Evolutionary conservation across 768 basidiomycete species (phyloP).

Genomic region (Hericium erinaceus): DNA sequence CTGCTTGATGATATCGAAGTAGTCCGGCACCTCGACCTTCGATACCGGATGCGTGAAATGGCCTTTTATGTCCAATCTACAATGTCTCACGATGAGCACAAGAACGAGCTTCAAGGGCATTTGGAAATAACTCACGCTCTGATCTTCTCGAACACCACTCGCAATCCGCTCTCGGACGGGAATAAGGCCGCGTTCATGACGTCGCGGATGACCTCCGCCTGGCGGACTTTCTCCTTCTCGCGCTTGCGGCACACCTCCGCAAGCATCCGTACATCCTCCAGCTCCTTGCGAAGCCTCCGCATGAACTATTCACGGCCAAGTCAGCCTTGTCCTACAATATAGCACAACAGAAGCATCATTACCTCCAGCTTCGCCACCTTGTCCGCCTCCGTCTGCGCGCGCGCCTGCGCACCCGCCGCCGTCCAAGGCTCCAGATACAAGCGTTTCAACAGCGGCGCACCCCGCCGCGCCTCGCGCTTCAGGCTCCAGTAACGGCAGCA

Average conservation of each 20-base stretch:
- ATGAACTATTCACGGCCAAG: slow-evolving; percentile 39
- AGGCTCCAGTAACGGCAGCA: slow-evolving; percentile 95
- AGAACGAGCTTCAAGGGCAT: neutral
- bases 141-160: slow-evolving; percentile 61
- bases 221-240: slow-evolving; percentile 70
- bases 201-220: slow-evolving; percentile 56
- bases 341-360: slow-evolving; percentile 16
- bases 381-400: slow-evolving; percentile 71
- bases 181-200: slow-evolving; percentile 59
- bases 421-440: slow-evolving; percentile 98
- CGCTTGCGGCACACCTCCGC: slow-evolving; percentile 64
- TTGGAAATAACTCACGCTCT: slow-evolving; percentile 39
- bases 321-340: neutral
- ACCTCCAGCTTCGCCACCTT: slow-evolving; percentile 78
- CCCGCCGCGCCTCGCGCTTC: slow-evolving; percentile 87
- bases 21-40: slow-evolving; percentile 74
- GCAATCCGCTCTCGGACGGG: slow-evolving; percentile 51
- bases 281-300: slow-evolving; percentile 59
- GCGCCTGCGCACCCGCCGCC: slow-evolving; percentile 46
- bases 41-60: slow-evolving; percentile 82
- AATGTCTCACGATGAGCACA: neutral
- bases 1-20: slow-evolving; percentile 73
- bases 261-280: slow-evolving; percentile 62
- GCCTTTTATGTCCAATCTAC: slow-evolving; percentile 62
- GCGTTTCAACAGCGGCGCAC: slow-evolving; percentile 88